A percentile compares a stretch with the other conserved stretches of the same genome.
Evolutionary conservation across 306 rosid species (phyloP).

Genomic region (Rubus idaeus): DNA sequence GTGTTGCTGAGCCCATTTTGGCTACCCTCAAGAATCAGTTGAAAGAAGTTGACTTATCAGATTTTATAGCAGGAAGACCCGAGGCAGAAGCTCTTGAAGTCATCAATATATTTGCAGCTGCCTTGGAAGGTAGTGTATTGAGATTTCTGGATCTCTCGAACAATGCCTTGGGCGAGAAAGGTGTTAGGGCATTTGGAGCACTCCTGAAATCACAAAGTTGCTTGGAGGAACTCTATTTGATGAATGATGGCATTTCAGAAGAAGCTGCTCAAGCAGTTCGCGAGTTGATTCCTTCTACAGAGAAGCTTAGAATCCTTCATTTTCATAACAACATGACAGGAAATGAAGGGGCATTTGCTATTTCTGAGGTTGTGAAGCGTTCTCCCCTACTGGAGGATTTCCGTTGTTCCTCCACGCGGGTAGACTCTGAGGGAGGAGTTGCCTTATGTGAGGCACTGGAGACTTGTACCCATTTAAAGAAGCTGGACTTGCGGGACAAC

Average conservation of each 20-base stretch:
- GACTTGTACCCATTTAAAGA: slow-evolving; percentile 54
- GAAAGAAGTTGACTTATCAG: slow-evolving; percentile 79
- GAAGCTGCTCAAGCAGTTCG: slow-evolving; percentile 81
- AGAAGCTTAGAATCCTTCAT: slow-evolving; percentile 73
- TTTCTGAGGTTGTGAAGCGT: slow-evolving; percentile 63
- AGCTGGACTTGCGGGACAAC: slow-evolving; percentile 90
- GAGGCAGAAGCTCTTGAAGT: slow-evolving; percentile 80
- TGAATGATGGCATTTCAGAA: slow-evolving; percentile 84
- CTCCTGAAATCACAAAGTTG: slow-evolving; percentile 69
- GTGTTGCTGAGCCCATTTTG: slow-evolving; percentile 67
- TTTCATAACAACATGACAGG: slow-evolving; percentile 90
- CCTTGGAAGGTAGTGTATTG: slow-evolving; percentile 66
- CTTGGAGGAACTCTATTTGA: slow-evolving; percentile 81
- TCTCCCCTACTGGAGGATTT: slow-evolving; percentile 73
- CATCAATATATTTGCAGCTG: slow-evolving; percentile 72
- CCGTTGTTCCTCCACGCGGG: slow-evolving; percentile 83
- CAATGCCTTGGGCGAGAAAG: slow-evolving; percentile 93
- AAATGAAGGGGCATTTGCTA: slow-evolving; percentile 76
- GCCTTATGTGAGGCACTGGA: slow-evolving; percentile 67
- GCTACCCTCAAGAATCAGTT: slow-evolving; percentile 63
- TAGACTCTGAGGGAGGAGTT: slow-evolving; percentile 77
- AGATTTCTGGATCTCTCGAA: slow-evolving; percentile 73
- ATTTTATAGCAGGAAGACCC: slow-evolving; percentile 84
- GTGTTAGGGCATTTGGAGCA: slow-evolving; percentile 79
- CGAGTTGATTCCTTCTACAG: slow-evolving; percentile 79